These are phyloP conservation scores for Acanthamoeba triangularis DNA, from an alignment of 208 protist species.

Conservation along the genomic window DNA sequence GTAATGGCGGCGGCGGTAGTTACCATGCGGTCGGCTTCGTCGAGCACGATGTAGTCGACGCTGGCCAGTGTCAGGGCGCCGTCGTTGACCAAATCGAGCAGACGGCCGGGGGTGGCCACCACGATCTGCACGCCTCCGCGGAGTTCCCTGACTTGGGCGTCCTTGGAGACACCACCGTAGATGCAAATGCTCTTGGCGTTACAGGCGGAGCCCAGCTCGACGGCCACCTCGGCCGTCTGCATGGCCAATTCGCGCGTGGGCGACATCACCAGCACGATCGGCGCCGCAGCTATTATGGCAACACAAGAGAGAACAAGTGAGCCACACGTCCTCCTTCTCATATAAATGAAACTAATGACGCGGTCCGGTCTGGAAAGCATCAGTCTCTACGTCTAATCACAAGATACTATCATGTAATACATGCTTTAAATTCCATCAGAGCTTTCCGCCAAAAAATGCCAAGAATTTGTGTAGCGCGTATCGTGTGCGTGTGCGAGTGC, in stretches of 20 bases:
- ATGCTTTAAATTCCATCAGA: conserved; percentile 21
- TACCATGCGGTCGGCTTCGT: conserved; percentile 97
- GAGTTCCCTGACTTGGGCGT: conserved; percentile 80
- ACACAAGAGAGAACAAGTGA: conserved; percentile 31
- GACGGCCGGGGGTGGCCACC: conserved; percentile 97
- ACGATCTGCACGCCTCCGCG: conserved; percentile 92
- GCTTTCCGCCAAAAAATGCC: not conserved
- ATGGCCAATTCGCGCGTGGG: conserved; percentile 98
- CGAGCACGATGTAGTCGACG: conserved; percentile 98
- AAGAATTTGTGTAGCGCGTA: not conserved
- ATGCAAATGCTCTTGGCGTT: conserved; percentile 73
- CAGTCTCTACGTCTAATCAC: not conserved
- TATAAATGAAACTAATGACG: not conserved
- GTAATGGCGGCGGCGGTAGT: conserved; percentile 86
- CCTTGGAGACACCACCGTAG: conserved; percentile 72
- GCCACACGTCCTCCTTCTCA: not conserved
- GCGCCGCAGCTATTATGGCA: conserved; percentile 85
- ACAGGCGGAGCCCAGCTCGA: not conserved
- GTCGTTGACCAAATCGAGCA: conserved; percentile 97
- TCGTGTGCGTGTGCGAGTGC: not conserved
- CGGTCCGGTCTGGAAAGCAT: not conserved
- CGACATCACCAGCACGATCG: conserved; percentile 96
- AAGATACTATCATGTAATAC: conserved; percentile 46
- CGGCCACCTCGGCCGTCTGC: conserved; percentile 97
- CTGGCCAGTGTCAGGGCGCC: conserved; percentile 96